A percentile compares a stretch with the other conserved stretches of the same genome.
phyloP scores from a whole-genome alignment of 2,329 filamentous ascomycete species.

The Stagonosporopsis tanaceti region DNA sequence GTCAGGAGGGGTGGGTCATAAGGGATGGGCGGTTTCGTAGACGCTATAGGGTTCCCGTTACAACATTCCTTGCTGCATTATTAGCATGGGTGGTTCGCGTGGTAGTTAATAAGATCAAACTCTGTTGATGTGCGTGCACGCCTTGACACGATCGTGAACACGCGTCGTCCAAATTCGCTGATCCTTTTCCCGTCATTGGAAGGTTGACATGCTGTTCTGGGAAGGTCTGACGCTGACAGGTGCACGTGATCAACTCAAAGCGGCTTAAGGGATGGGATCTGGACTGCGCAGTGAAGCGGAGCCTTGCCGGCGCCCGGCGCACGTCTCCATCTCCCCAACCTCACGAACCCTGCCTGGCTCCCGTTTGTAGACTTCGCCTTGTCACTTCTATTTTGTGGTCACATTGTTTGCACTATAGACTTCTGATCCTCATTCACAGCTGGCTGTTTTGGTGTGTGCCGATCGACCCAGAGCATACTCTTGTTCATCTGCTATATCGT shows the following conservation, averaged over 20 bases:
- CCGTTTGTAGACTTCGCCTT: conserved; percentile 1
- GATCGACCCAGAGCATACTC: neutral
- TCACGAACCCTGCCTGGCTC: conserved; percentile 19
- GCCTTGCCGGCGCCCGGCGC: conserved; percentile 4
- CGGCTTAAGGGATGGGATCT: neutral
- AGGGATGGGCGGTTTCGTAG: conserved; percentile 20
- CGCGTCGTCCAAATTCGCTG: neutral
- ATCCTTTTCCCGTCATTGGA: neutral
- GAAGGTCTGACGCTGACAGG: neutral
- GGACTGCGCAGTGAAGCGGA: neutral
- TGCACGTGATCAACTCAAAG: neutral
- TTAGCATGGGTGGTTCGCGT: conserved; percentile 12
- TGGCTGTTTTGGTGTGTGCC: neutral
- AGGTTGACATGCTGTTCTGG: neutral
- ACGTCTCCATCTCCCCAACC: conserved; percentile 17
- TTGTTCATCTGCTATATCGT: neutral
- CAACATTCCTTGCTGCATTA: conserved; percentile 18
- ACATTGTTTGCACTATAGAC: conserved; percentile 14
- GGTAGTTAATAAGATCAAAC: conserved; percentile 2
- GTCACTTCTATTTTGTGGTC: conserved; percentile 3
- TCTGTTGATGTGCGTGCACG: neutral
- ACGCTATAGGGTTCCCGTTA: conserved; percentile 29
- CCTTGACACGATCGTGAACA: neutral
- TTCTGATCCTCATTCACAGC: conserved; percentile 1
- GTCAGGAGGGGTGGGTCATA: conserved; percentile 10